phyloP scores from a whole-genome alignment of 1,284 basidiomycete genomes.

The Cutaneotrichosporon daszewskae region DNA sequence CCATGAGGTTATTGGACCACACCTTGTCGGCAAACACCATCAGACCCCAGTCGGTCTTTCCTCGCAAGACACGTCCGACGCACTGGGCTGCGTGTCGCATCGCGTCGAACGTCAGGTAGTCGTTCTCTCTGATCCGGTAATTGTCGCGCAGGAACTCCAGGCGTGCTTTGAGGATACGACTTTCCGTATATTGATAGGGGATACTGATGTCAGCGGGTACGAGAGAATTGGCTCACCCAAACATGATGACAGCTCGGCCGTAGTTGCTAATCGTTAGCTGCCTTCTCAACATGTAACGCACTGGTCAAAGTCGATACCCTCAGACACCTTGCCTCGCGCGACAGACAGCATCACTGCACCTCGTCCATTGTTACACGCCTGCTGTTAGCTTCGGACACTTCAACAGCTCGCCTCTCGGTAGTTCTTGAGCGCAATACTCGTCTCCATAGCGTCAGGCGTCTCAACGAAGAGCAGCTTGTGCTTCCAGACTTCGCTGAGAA shows the following conservation, averaged over 20 bases:
- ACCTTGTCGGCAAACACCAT: constrained; percentile 99
- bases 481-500: constrained; percentile 99
- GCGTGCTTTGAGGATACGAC: constrained; percentile 92
- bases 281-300: constrained; percentile 14
- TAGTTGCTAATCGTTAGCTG: constrained; percentile 59
- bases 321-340: constrained; percentile 97
- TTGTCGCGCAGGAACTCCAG: constrained; percentile 97
- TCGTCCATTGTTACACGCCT: constrained; percentile 98
- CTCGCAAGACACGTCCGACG: constrained; percentile 92
- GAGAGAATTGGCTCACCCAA: constrained; percentile 62
- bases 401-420: constrained; percentile 70
- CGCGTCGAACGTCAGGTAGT: constrained; percentile 97
- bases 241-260: constrained; percentile 99
- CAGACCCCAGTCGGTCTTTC: constrained; percentile 98
- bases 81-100: constrained; percentile 99
- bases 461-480: constrained; percentile 99
- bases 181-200: constrained; percentile 98
- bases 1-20: constrained; percentile 19
- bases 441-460: constrained; percentile 98
- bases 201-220: constrained; percentile 55
- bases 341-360: constrained; percentile 96
- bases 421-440: constrained; percentile 95
- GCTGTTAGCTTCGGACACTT: constrained; percentile 5
- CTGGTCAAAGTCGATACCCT: constrained; percentile 99
- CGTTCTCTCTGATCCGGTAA: constrained; percentile 95